Base-by-base conservation (phyloP, 2,329 filamentous ascomycete species). In the Macrophomina pseudophaseolina region DNA sequence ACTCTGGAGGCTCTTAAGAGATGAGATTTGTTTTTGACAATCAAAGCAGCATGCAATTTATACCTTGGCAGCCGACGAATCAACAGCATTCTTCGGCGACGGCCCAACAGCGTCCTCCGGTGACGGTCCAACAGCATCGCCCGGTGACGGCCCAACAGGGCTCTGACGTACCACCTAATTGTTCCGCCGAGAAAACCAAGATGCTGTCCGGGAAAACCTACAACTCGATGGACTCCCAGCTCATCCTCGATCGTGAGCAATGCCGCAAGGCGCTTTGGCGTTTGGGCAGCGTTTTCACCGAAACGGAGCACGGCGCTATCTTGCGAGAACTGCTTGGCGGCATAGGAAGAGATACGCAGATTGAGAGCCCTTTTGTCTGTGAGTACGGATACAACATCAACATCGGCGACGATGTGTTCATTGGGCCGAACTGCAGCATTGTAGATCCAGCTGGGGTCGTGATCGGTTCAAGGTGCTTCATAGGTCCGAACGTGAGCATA, bases 341-440 rank as follows among this genome's bases (percentile, higher is more conserved):
- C 32, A 86, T 95, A 5, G 92, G 92, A 16, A 86, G 89, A 14
- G 88, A 90, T 66, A 90, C 91, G 6, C 84, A 90, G 52, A 91
- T 99, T 30, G 93, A 97, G 74, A 88, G 91, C 2, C 94, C 94
- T 0, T 98, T 99, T 77, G 89, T 86, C 58, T 97, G 94, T 76
- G 93, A 97, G 74, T 97, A 97, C 74, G 95, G 95, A 1, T 98
- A 97, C 81, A 98, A 98, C 77, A 91, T 98, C 72, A 87, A 87
- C 58, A 91, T 98, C 70, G 94, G 92, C 14, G 90, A 94, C 71
- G 90, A 95, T 70, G 92, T 96, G 3, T 87, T 90, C 65, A 91
- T 98, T 71, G 92, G 91, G 23, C 87, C 91, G 65, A 91, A 92
- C 73, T 97, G 93, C 78, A 90, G 89, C 33, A 90, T 98, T 74